Evolutionary conservation across 2,329 filamentous ascomycete genomes (phyloP), one percentile per base, ranked within the genome.

Genomic region (Aspergillus versicolor): DNA sequence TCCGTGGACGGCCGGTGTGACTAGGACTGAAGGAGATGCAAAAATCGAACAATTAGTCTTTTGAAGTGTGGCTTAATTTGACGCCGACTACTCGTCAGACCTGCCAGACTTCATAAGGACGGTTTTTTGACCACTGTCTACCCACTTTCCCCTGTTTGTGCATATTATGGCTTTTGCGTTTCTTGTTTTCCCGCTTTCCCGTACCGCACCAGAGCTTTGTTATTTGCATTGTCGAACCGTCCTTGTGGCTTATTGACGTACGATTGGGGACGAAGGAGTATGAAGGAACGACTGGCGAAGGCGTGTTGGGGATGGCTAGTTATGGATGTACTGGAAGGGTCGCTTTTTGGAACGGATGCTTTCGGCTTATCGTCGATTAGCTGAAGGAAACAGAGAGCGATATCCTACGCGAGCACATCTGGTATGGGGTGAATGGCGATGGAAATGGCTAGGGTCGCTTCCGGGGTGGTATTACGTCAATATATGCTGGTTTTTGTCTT

Each of bases 361-460:
- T 49, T 47, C 41, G 47, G 22, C 48, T 2, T 49, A 44, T 53
- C 51, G 51, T 63, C 62, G 56, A 54, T 54, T 45, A 53, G 53
- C 41, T 41, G 34, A 38, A 30, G 43, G 42, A 45, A 37, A 47
- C 24, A 57, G 51, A 47, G 40, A 22, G 43, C 27, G 54, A 54
- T 58, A 49, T 51, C 45, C 48, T 58, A 12, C 19, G 15, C 12
- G 51, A 56, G 42, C 58, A 56, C 59, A 51, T 63, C 58, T 46
- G 44, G 52, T 53, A 52, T 46, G 55, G 50, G 59, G 61, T 62
- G 54, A 48, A 58, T 74, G 75, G 73, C 70, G 75, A 75, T 63
- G 75, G 75, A 77, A 64, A 67, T 77, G 73, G 71, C 62, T 76
- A 77, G 75, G 75, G 75, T 75, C 73, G 75, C 75, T 73, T 76